These are phyloP conservation scores for Alternaria brassicae DNA, from an alignment of 2,329 filamentous ascomycete species.

Conservation along the genomic window DNA sequence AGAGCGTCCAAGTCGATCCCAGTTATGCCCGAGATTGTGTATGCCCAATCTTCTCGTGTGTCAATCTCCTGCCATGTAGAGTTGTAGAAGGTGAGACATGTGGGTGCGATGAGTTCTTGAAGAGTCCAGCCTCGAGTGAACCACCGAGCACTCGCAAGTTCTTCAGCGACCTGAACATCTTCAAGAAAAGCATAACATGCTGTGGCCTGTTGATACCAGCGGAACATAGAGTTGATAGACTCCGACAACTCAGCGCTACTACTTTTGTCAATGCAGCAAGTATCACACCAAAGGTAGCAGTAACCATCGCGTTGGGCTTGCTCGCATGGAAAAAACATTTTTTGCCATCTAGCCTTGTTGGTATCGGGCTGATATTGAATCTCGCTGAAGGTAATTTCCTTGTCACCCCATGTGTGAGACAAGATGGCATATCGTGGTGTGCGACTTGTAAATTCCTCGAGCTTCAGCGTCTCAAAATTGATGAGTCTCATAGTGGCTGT, in stretches of 20 bases:
- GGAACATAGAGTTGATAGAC: background rate
- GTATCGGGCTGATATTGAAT: background rate
- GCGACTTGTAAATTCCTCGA: background rate
- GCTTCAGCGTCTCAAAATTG: background rate
- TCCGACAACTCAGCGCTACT: background rate
- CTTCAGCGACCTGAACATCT: background rate
- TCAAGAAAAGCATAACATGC: background rate
- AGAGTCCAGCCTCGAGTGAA: background rate
- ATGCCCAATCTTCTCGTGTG: background rate
- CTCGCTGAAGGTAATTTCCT: background rate
- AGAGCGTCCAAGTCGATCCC: background rate
- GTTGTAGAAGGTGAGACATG: background rate
- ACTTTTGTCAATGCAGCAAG: background rate
- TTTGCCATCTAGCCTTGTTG: background rate
- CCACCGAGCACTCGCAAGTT: background rate
- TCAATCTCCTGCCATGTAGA: background rate
- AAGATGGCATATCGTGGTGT: background rate
- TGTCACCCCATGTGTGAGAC: background rate
- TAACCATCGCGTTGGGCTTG: background rate
- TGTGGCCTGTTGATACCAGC: background rate
- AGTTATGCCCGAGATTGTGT: fast-evolving
- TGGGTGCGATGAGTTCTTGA: background rate
- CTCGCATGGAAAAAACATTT: background rate
- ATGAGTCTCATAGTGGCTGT: background rate
- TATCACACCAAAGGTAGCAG: background rate